These are phyloP conservation scores for Globisporangium yorkense DNA, from an alignment of 352 stramenopile species.

Conservation along the genomic window DNA sequence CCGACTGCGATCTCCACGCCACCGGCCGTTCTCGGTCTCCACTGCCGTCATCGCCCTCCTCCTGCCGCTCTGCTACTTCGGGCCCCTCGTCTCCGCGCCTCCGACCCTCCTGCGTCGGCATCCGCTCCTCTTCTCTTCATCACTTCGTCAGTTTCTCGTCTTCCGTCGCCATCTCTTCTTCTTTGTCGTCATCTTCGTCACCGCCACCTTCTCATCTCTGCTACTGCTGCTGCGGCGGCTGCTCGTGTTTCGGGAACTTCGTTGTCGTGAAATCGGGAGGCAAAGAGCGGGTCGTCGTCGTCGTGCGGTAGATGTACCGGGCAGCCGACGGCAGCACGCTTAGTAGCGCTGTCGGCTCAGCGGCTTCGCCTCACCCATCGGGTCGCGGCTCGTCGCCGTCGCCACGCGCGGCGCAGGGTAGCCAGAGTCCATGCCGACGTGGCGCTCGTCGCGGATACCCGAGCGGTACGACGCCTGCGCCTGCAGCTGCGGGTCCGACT, in stretches of 20 bases:
- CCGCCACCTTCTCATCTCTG: neutral
- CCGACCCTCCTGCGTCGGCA: neutral
- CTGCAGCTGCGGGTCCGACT: conserved; percentile 41
- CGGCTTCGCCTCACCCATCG: conserved; percentile 55
- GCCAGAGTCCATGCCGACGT: conserved; percentile 39
- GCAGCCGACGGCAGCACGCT: conserved; percentile 5
- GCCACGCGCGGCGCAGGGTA: conserved; percentile 59
- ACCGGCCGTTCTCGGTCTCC: neutral
- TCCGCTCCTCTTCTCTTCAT: conserved; percentile 2
- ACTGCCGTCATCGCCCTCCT: neutral
- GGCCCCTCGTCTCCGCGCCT: neutral
- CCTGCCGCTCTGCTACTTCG: neutral
- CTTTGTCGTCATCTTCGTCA: conserved; percentile 13
- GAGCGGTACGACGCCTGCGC: conserved; percentile 51
- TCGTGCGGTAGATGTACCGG: conserved; percentile 2
- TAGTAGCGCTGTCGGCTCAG: conserved; percentile 79
- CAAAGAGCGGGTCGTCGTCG: neutral
- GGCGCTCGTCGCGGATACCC: conserved; percentile 43
- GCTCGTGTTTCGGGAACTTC: neutral
- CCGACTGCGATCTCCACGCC: neutral
- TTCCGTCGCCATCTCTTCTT: neutral
- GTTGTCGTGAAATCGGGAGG: neutral
- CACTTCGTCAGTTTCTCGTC: neutral
- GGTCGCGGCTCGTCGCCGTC: conserved; percentile 54
- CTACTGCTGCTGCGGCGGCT: neutral